phyloP scores from a whole-genome alignment of 2,329 filamentous ascomycete species.

The Exserohilum rostratum region DNA sequence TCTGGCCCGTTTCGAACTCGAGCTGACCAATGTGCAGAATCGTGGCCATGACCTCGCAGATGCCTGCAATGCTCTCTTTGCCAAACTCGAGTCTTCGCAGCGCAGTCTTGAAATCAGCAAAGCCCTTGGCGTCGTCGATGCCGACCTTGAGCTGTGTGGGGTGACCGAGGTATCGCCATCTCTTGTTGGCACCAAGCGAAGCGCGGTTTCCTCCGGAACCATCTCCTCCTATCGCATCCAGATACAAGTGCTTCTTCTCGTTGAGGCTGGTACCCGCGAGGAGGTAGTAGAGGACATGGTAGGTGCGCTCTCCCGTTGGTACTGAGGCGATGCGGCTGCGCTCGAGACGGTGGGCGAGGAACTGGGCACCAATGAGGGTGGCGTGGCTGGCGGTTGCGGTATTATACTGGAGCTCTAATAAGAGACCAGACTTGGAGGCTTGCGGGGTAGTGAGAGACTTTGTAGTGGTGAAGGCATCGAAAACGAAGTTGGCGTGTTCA shows the following conservation, averaged over 20 bases:
- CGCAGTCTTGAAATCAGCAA: constrained; percentile 96
- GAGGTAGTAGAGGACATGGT: constrained; percentile 95
- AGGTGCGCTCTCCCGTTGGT: constrained; percentile 94
- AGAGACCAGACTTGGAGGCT: constrained; percentile 92
- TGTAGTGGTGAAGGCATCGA: constrained; percentile 94
- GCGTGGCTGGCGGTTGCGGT: constrained; percentile 83
- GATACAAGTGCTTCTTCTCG: constrained; percentile 83
- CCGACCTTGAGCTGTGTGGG: constrained; percentile 96
- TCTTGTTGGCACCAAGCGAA: constrained; percentile 68
- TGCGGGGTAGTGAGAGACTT: constrained; percentile 96
- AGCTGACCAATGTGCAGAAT: constrained; percentile 98
- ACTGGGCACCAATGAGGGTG: constrained; percentile 88
- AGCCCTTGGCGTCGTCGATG: constrained; percentile 93
- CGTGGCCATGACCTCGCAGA: constrained; percentile 90
- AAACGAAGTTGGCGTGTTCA: constrained; percentile 91
- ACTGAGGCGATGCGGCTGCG: constrained; percentile 89
- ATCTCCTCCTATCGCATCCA: constrained; percentile 59
- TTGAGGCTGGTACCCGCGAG: constrained; percentile 88
- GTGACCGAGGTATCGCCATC: constrained; percentile 96
- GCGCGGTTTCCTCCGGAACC: constrained; percentile 60
- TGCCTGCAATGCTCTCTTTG: constrained; percentile 90
- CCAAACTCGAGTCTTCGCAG: constrained; percentile 93
- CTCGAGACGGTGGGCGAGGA: constrained; percentile 91
- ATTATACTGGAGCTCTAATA: constrained; percentile 97
- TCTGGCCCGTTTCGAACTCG: constrained; percentile 83